Conservation (phyloP, 140 eudicot species). For the Bidens hawaiensis region DNA sequence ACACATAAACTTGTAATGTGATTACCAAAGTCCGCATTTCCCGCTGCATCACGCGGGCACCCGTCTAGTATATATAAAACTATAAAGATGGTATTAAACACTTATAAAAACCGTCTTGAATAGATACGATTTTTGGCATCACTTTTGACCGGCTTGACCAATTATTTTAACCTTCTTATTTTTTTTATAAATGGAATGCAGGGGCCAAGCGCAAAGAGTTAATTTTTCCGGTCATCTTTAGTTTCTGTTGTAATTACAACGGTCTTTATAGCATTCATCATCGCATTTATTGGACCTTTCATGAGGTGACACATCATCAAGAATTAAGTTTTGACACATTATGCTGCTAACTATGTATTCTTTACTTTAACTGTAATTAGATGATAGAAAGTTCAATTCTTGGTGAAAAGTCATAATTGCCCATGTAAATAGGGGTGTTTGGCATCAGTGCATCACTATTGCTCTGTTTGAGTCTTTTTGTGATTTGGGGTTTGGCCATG, state of each 20-base stretch:
- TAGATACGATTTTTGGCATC: background rate
- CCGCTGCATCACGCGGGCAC: no score
- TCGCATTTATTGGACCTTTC: conserved; percentile 23
- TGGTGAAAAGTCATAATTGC: conserved; percentile 25
- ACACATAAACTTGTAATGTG: no score
- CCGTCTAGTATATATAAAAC: no score
- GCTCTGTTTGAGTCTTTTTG: conserved; percentile 4
- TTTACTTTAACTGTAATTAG: conserved; percentile 23
- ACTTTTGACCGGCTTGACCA: no score
- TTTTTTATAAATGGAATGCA: conserved; percentile 22
- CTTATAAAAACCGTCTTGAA: background rate
- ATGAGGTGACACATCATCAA: conserved; percentile 21
- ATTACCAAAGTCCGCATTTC: no score
- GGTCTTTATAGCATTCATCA: conserved; percentile 26
- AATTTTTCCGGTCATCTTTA: conserved; percentile 53
- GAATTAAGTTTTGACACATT: conserved; percentile 26
- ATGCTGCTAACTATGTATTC: conserved; percentile 5
- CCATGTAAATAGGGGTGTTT: background rate
- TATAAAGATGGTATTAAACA: no score
- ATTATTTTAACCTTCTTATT: background rate
- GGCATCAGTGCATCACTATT: background rate
- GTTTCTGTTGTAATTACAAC: conserved; percentile 8
- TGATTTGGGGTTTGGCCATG: background rate
- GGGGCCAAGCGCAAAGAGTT: conserved; percentile 75
- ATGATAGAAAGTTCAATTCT: conserved; percentile 17